These are phyloP conservation scores for Cryphonectria naterciae DNA, from an alignment of 2,329 filamentous ascomycete genomes.

Conservation along the genomic window DNA sequence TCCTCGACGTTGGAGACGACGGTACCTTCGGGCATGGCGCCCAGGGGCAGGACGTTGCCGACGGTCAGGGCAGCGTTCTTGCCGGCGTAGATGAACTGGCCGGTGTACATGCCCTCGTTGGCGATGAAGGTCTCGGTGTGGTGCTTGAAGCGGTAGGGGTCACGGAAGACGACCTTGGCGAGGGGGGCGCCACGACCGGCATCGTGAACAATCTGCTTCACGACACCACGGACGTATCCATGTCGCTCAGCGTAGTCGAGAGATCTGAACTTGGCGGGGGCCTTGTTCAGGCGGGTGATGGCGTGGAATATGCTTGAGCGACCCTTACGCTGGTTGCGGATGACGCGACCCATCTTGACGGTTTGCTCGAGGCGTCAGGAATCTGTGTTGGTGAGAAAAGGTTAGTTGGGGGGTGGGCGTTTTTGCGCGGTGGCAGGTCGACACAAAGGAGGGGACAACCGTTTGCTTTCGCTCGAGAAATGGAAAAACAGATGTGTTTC, in stretches of 20 bases:
- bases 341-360: conserved; percentile 60
- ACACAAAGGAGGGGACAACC: background rate
- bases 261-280: conserved; percentile 90
- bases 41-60: conserved; percentile 95
- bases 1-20: conserved; percentile 99
- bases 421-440: conserved; percentile 1
- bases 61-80: conserved; percentile 98
- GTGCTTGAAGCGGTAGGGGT: conserved; percentile 98
- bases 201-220: conserved; percentile 99
- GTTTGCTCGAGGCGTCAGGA: conserved; percentile 32
- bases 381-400: conserved; percentile 14
- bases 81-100: conserved; percentile 99
- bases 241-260: conserved; percentile 97
- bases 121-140: conserved; percentile 99
- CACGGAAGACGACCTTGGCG: conserved; percentile 94
- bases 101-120: conserved; percentile 99
- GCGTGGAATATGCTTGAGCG: conserved; percentile 67
- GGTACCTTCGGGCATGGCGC: conserved; percentile 97
- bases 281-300: conserved; percentile 92
- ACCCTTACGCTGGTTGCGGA: conserved; percentile 69
- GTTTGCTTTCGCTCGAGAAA: conserved; percentile 8
- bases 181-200: conserved; percentile 97
- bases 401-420: conserved; percentile 21
- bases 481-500: background rate
- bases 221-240: conserved; percentile 95